Conservation (phyloP, 2,329 filamentous ascomycete species). For the Lasiodiplodia sp. region DNA sequence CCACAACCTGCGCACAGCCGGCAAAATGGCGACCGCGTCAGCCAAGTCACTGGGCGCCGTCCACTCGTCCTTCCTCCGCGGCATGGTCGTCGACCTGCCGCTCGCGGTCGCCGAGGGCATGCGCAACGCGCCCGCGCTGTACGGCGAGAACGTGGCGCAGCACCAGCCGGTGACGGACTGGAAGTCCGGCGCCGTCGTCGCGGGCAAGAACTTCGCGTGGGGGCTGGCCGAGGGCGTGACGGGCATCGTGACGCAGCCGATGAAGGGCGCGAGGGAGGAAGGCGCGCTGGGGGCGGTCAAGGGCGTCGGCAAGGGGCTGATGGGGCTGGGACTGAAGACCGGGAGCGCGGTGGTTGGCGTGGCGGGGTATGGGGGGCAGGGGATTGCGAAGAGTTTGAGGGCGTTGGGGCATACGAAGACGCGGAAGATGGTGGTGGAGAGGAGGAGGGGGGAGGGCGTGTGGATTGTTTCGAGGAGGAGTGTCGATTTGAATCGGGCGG, state of each 20-base stretch:
- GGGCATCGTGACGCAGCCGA: conserved; percentile 36
- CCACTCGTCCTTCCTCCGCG: conserved; percentile 38
- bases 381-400: neutral
- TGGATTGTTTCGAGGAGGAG: neutral
- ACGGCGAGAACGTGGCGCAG: neutral
- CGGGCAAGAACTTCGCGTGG: conserved; percentile 42
- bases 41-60: conserved; percentile 38
- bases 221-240: conserved; percentile 44
- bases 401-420: neutral
- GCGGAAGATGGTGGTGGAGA: conserved; percentile 10
- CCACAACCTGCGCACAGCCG: neutral
- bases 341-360: neutral
- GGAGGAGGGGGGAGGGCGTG: conserved; percentile 5
- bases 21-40: conserved; percentile 30
- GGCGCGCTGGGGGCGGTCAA: conserved; percentile 32
- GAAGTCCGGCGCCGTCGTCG: conserved; percentile 43
- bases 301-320: neutral
- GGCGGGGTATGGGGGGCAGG: neutral
- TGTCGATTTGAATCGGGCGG: neutral
- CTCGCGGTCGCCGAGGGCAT: conserved; percentile 48
- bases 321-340: neutral
- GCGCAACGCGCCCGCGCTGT: conserved; percentile 39
- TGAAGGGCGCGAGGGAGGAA: conserved; percentile 42
- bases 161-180: conserved; percentile 44
- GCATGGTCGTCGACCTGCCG: conserved; percentile 46